phyloP scores from a whole-genome alignment of 2,329 filamentous ascomycete genomes.

The Epichloe gansuensis region DNA sequence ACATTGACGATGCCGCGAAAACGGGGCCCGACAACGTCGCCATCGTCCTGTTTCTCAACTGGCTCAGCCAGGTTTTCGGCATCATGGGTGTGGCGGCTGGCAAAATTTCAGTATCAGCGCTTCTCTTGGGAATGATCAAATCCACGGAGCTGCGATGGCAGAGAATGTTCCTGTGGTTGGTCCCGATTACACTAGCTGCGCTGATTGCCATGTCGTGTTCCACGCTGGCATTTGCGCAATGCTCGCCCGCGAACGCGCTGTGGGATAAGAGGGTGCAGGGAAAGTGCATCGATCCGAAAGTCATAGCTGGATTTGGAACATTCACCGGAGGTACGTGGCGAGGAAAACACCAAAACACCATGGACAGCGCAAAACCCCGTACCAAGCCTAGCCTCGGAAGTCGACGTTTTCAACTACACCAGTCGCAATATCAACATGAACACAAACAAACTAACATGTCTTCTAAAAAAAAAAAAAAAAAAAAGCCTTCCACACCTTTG shows the following conservation, averaged over 20 bases:
- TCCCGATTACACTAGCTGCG: constrained; percentile 10
- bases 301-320: constrained; percentile 10
- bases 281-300: constrained; percentile 10
- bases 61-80: constrained; percentile 11
- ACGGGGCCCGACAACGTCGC: constrained; percentile 11
- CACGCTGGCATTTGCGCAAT: constrained; percentile 12
- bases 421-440: too few species aligned
- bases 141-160: constrained; percentile 11
- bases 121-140: constrained; percentile 11
- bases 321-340: constrained; percentile 10
- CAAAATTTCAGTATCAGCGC: constrained; percentile 12
- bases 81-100: constrained; percentile 12
- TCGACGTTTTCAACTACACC: background rate
- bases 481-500: constrained; percentile 13
- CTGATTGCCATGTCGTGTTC: constrained; percentile 12
- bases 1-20: constrained; percentile 8
- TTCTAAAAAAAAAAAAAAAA: background rate
- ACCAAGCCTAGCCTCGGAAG: too few species aligned
- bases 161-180: constrained; percentile 10
- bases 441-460: background rate
- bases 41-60: constrained; percentile 11
- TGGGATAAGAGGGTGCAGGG: constrained; percentile 11
- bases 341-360: background rate
- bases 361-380: background rate
- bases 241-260: constrained; percentile 9